A percentile compares a stretch with the other conserved stretches of the same genome.
phyloP scores from a whole-genome alignment of 192 early-diverging fungal species.

The Backusella mclennaniae region DNA sequence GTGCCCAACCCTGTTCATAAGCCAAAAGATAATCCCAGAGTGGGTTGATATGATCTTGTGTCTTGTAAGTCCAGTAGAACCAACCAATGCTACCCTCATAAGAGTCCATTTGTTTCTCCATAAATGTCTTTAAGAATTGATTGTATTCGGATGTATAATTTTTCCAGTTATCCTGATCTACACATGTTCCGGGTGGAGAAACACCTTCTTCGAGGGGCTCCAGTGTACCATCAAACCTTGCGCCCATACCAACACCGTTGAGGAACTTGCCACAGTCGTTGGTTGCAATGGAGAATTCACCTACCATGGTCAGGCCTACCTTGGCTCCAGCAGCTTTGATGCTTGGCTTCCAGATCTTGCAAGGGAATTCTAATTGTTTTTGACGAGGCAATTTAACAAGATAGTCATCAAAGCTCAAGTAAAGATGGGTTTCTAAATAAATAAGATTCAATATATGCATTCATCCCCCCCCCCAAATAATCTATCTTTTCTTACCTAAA shows the following conservation, averaged over 20 bases:
- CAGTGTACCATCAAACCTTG: constrained; percentile 65
- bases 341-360: constrained; percentile 16
- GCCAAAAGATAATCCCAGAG: constrained; percentile 71
- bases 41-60: constrained; percentile 59
- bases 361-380: constrained; percentile 29
- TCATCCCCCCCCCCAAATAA: not conserved
- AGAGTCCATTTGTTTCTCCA: constrained; percentile 59
- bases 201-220: constrained; percentile 23
- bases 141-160: constrained; percentile 46
- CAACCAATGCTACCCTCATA: constrained; percentile 61
- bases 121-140: constrained; percentile 46
- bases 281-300: constrained; percentile 69
- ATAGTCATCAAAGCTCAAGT: constrained; percentile 46
- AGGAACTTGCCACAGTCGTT: constrained; percentile 75
- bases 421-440: constrained; percentile 46
- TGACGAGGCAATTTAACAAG: constrained; percentile 29
- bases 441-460: not conserved
- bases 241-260: constrained; percentile 60
- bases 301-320: constrained; percentile 63
- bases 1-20: constrained; percentile 64
- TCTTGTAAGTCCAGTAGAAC: constrained; percentile 76
- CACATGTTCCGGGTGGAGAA: constrained; percentile 56
- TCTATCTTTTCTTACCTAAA: constrained; percentile 35
- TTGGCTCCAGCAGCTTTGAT: constrained; percentile 37
- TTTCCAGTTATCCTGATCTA: constrained; percentile 44